Conservation (phyloP, 2,329 filamentous ascomycete genomes). For the Mollisiaceae sp. region DNA sequence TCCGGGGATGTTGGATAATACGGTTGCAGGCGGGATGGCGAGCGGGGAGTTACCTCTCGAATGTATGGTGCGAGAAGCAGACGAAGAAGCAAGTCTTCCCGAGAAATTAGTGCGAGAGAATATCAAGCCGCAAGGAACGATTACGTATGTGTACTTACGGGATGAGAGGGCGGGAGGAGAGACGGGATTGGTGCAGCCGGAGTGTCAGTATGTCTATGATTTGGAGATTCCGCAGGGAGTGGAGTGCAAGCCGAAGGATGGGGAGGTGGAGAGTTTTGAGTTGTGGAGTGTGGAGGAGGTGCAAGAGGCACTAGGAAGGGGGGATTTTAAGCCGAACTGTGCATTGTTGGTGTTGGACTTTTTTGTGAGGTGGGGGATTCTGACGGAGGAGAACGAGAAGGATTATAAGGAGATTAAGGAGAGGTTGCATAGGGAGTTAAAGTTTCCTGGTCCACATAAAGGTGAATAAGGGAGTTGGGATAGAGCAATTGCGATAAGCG, state of each 20-base stretch:
- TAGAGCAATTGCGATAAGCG: neutral
- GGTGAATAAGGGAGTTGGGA: neutral
- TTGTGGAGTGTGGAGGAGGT: slow-evolving; percentile 80
- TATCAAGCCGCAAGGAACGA: slow-evolving; percentile 66
- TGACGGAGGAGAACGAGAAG: slow-evolving; percentile 79
- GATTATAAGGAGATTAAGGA: slow-evolving; percentile 77
- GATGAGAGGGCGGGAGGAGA: slow-evolving; percentile 80
- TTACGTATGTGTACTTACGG: slow-evolving; percentile 86
- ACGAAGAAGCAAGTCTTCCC: slow-evolving; percentile 85
- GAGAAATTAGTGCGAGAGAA: slow-evolving; percentile 68
- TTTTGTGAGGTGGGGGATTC: slow-evolving; percentile 81
- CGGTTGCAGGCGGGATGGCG: slow-evolving; percentile 83
- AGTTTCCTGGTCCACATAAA: slow-evolving; percentile 74
- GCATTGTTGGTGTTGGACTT: slow-evolving; percentile 86
- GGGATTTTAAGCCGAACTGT: slow-evolving; percentile 93
- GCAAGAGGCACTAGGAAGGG: slow-evolving; percentile 68
- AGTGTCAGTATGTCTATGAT: slow-evolving; percentile 92
- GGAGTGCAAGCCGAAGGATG: slow-evolving; percentile 78
- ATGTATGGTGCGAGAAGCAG: slow-evolving; percentile 82
- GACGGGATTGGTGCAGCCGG: slow-evolving; percentile 82
- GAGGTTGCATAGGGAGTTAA: slow-evolving; percentile 77
- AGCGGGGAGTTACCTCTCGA: slow-evolving; percentile 82
- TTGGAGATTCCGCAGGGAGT: slow-evolving; percentile 74
- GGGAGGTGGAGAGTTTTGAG: slow-evolving; percentile 86
- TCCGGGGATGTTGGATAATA: slow-evolving; percentile 91